These are phyloP conservation scores for Tuber calosporum DNA, from an alignment of 495 filamentous ascomycete genomes.

Conservation along the genomic window DNA sequence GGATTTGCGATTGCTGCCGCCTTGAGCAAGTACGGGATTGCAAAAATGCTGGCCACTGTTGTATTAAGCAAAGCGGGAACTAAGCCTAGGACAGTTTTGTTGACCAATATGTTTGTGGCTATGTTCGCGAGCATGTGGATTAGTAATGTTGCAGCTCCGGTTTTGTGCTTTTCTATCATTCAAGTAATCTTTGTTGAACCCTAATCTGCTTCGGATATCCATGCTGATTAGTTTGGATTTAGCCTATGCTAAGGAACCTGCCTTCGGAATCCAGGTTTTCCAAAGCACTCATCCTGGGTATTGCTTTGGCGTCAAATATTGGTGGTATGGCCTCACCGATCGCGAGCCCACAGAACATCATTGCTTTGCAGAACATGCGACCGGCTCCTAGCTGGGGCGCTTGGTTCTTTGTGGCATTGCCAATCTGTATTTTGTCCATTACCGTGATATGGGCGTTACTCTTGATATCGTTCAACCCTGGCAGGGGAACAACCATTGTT, in stretches of 20 bases:
- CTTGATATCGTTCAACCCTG: conserved; percentile 73
- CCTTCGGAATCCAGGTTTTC: conserved; percentile 82
- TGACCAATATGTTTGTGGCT: conserved; percentile 97
- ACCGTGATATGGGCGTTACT: conserved; percentile 83
- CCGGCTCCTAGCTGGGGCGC: conserved; percentile 82
- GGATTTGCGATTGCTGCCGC: conserved; percentile 95
- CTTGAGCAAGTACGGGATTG: conserved; percentile 93
- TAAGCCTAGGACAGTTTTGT: conserved; percentile 71
- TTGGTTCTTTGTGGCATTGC: conserved; percentile 95
- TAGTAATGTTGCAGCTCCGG: conserved; percentile 93
- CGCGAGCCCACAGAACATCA: conserved; percentile 93
- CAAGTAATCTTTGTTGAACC: conserved; percentile 50
- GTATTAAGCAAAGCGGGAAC: conserved; percentile 96
- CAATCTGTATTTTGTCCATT: conserved; percentile 85
- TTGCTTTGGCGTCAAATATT: conserved; percentile 90
- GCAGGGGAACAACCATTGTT: conserved; percentile 79
- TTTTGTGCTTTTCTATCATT: conserved; percentile 97
- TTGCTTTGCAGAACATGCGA: conserved; percentile 89
- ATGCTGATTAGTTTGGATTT: conserved; percentile 29
- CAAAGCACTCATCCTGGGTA: conserved; percentile 91
- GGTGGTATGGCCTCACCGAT: conserved; percentile 95
- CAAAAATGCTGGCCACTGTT: conserved; percentile 91
- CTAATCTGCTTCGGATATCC: conserved; percentile 1
- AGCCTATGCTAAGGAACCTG: conserved; percentile 90
- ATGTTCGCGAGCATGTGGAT: conserved; percentile 99